phyloP scores from a whole-genome alignment of 2,329 filamentous ascomycete species.

The Alternaria gansuensis region DNA sequence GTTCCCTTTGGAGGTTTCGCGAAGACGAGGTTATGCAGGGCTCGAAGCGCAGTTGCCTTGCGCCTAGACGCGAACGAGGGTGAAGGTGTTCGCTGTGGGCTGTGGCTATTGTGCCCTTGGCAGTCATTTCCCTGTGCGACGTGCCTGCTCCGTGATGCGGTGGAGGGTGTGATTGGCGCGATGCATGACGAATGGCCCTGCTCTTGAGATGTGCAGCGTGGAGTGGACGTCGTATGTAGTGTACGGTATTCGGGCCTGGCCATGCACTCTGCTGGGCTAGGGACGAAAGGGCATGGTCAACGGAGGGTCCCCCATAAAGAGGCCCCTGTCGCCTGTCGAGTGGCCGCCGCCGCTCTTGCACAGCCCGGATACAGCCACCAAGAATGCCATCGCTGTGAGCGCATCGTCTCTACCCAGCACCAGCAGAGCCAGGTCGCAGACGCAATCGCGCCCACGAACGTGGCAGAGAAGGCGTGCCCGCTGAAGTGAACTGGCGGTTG shows the following conservation, averaged over 20 bases:
- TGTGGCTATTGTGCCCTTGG: conserved; percentile 18
- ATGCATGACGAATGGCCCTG: conserved; percentile 22
- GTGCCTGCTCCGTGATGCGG: conserved; percentile 19
- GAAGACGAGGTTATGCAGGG: conserved; percentile 22
- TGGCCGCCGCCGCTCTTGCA: conserved; percentile 25
- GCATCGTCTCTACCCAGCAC: conserved; percentile 17
- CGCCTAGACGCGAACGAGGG: not conserved
- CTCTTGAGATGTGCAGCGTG: conserved; percentile 27
- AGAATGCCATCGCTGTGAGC: conserved; percentile 8
- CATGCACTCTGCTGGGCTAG: conserved; percentile 39
- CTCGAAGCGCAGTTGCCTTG: conserved; percentile 12
- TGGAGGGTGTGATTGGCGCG: conserved; percentile 21
- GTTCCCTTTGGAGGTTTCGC: conserved; percentile 17
- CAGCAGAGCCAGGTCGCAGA: conserved; percentile 23
- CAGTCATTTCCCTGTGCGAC: conserved; percentile 24
- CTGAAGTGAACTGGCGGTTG: conserved; percentile 24
- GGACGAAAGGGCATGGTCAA: conserved; percentile 23
- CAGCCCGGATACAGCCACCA: conserved; percentile 26
- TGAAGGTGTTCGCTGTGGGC: not conserved
- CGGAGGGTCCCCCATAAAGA: conserved; percentile 29
- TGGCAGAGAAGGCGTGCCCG: conserved; percentile 15
- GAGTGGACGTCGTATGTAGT: conserved; percentile 10
- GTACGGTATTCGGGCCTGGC: conserved; percentile 35
- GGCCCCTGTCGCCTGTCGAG: conserved; percentile 36
- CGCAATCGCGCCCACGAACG: conserved; percentile 18